A percentile compares a stretch with the other conserved stretches of the same genome.
phyloP scores from a whole-genome alignment of 371 early-diverging fungal species.

The Basidiobolus meristosporus region DNA sequence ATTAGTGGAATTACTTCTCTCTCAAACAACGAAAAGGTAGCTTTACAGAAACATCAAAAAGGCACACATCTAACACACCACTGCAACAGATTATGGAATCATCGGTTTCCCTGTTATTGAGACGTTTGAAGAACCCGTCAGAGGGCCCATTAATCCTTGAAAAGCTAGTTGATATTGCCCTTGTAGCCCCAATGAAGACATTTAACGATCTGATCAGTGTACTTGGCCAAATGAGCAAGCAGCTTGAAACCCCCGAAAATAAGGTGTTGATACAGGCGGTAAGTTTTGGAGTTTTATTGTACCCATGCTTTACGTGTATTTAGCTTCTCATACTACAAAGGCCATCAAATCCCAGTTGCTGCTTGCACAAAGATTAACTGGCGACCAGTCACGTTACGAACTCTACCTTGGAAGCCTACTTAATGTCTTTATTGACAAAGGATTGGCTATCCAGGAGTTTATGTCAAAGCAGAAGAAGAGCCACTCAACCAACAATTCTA shows the following conservation, averaged over 20 bases:
- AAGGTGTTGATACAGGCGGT: conserved; percentile 21
- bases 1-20: conserved; percentile 40
- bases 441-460: conserved; percentile 32
- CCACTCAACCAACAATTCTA: conserved; percentile 18
- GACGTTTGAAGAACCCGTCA: not conserved
- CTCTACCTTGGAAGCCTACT: conserved; percentile 30
- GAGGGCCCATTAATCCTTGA: conserved; percentile 14
- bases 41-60: conserved; percentile 2
- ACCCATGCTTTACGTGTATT: not conserved
- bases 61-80: not conserved
- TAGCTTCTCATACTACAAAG: conserved; percentile 6
- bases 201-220: conserved; percentile 30
- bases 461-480: conserved; percentile 22
- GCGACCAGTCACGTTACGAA: conserved; percentile 28
- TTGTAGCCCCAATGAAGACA: conserved; percentile 21
- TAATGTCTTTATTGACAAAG: conserved; percentile 45
- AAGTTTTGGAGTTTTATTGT: conserved; percentile 6
- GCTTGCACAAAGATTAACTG: conserved; percentile 25
- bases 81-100: not conserved
- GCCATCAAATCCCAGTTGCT: conserved; percentile 14
- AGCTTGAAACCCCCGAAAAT: conserved; percentile 21
- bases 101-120: not conserved
- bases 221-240: conserved; percentile 21
- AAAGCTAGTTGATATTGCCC: conserved; percentile 33
- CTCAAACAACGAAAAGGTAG: conserved; percentile 31